These are phyloP conservation scores for Vigna angularis DNA, from an alignment of 306 rosid species.

Conservation along the genomic window DNA sequence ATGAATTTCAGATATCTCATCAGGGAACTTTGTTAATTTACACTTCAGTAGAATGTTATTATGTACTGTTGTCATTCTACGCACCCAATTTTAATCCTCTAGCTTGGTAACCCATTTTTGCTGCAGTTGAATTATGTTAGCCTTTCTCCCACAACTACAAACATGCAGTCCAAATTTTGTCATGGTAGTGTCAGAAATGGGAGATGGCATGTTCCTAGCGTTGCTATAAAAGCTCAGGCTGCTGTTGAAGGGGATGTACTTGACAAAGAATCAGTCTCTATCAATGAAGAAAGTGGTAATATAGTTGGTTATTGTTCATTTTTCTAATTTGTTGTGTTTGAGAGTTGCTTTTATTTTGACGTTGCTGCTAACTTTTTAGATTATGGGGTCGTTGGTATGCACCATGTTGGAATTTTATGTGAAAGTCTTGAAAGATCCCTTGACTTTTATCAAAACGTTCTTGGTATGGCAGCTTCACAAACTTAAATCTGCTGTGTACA, in stretches of 20 bases:
- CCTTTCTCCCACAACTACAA: constrained; percentile 25
- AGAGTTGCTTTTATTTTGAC: constrained; percentile 24
- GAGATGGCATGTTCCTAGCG: constrained; percentile 43
- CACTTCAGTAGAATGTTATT: constrained; percentile 4
- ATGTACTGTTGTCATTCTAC: constrained; percentile 23
- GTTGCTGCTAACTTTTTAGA: constrained; percentile 58
- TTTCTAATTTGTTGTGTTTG: constrained; percentile 10
- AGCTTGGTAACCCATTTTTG: constrained; percentile 1
- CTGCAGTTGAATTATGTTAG: constrained; percentile 57
- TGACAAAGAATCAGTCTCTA: constrained; percentile 51
- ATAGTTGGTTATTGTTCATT: constrained; percentile 30
- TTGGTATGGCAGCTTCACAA: constrained; percentile 60
- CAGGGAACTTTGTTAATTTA: constrained; percentile 18
- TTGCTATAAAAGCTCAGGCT: constrained; percentile 53
- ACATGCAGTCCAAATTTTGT: constrained; percentile 45
- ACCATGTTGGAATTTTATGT: constrained; percentile 92
- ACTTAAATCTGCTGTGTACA: constrained; percentile 1
- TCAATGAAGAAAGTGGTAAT: constrained; percentile 53
- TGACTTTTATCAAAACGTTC: constrained; percentile 79
- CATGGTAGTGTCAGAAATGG: constrained; percentile 46
- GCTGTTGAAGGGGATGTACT: constrained; percentile 64
- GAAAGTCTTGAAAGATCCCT: constrained; percentile 86
- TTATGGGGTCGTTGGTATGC: constrained; percentile 81
- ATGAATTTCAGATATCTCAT: constrained; percentile 10
- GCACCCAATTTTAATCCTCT: neutral